These are phyloP conservation scores for Clarireedia paspali DNA, from an alignment of 2,329 filamentous ascomycete species.

Conservation along the genomic window DNA sequence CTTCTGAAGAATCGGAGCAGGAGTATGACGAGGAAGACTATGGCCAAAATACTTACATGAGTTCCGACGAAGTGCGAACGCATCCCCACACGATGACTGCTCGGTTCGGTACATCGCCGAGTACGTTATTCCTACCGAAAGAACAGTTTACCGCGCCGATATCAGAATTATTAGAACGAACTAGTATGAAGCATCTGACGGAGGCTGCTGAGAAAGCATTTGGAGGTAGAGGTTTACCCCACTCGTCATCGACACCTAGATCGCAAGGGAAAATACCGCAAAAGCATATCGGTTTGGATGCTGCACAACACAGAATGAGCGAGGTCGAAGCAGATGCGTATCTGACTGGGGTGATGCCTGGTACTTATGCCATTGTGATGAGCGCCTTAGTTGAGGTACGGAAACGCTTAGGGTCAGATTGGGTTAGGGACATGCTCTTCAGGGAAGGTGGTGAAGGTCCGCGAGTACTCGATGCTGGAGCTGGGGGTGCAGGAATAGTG, in stretches of 20 bases:
- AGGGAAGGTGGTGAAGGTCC: slow-evolving; percentile 48
- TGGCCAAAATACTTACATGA: slow-evolving; percentile 21
- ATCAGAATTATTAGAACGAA: slow-evolving; percentile 55
- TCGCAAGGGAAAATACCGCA: slow-evolving; percentile 47
- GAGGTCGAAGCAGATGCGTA: slow-evolving; percentile 71
- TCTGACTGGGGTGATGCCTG: slow-evolving; percentile 61
- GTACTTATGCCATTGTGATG: slow-evolving; percentile 60
- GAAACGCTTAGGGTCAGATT: slow-evolving; percentile 61
- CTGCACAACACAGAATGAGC: slow-evolving; percentile 58
- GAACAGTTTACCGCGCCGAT: slow-evolving; percentile 64
- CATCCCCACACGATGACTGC: slow-evolving; percentile 70
- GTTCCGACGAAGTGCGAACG: slow-evolving; percentile 42
- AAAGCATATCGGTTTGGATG: slow-evolving; percentile 55
- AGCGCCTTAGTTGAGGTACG: slow-evolving; percentile 65
- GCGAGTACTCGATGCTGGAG: slow-evolving; percentile 66
- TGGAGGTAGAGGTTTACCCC: slow-evolving; percentile 68
- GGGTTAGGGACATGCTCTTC: slow-evolving; percentile 57
- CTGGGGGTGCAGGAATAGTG: slow-evolving; percentile 62
- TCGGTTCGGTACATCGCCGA: slow-evolving; percentile 65
- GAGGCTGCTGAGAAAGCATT: slow-evolving; percentile 66
- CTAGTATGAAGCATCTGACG: slow-evolving; percentile 66
- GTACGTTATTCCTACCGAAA: slow-evolving; percentile 68
- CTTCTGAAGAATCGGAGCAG: slow-evolving; percentile 17
- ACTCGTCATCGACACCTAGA: slow-evolving; percentile 65
- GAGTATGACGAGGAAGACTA: slow-evolving; percentile 23